Evolutionary conservation across 2,329 filamentous ascomycete genomes (phyloP), one percentile per base, ranked within the genome.

Genomic region (Setomelanomma holmii): DNA sequence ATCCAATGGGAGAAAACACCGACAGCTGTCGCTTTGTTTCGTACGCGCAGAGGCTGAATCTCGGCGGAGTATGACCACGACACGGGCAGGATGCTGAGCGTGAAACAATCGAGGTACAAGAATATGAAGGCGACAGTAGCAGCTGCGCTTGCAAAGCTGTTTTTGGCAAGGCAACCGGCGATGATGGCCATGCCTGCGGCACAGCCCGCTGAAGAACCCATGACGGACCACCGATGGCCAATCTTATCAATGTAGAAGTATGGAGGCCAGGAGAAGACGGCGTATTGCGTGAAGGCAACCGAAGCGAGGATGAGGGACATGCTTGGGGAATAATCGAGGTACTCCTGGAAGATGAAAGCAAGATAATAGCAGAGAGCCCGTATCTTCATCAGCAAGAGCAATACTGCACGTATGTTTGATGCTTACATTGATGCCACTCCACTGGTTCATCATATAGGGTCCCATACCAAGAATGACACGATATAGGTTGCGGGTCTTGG

Each of bases 21-120:
- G 33, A 82, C 76, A 3, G 80, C 78, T 14, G 75, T 80, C 19
- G 79, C 79, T 63, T 81, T 80, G 4, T 79, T 76, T 24, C 80
- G 70, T 3, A 77, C 79, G 52, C 80, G 77, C 11, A 81, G 69
- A 2, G 80, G 80, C 5, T 82, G 66, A 43, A 82, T 80, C 60
- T 82, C 79, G 1, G 79, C 77, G 4, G 78, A 76, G 54, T 79
- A 80, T 0, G 79, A 77, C 79, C 79, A 82, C 0, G 79, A 79
- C n/a, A 82, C 57, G 1, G 54, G 54, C n/a, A 65, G 47, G 4
- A 67, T 61, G 1, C 61, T 60, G 22, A 63, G 56, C 4, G 57
- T 62, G 39, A 67, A 67, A 34, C 56, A 58, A 21, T 60, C 59
- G 24, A 64, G 56, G 20, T 61, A 67, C 16, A 66, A 22, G 45